Conservation (phyloP, 1,284 basidiomycete genomes). For the Apiotrichum brassicae region DNA sequence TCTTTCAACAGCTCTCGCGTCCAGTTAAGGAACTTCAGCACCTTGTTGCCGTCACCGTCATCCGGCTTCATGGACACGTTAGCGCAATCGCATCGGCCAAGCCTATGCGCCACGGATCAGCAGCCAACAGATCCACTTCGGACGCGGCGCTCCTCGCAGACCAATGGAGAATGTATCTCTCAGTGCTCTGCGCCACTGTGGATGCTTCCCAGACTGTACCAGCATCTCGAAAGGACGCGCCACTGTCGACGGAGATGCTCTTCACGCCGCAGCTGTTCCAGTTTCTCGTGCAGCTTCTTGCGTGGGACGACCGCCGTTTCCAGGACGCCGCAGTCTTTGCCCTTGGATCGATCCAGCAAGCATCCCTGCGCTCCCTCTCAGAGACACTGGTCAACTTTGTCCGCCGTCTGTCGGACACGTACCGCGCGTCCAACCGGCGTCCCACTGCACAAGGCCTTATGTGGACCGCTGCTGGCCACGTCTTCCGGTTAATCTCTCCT, state of each 20-base stretch:
- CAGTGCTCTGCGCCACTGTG: constrained; percentile 68
- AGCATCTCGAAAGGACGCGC: constrained; percentile 50
- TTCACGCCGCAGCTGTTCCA: constrained; percentile 71
- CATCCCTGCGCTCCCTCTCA: constrained; percentile 70
- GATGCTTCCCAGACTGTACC: constrained; percentile 54
- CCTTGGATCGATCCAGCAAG: constrained; percentile 74
- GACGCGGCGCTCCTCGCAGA: constrained; percentile 65
- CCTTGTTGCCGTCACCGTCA: constrained; percentile 39
- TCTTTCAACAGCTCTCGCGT: constrained; percentile 40
- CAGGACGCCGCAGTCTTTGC: constrained; percentile 80
- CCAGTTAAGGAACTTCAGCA: constrained; percentile 44
- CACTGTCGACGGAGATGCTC: constrained; percentile 37
- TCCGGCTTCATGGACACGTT: constrained; percentile 46
- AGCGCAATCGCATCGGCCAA: constrained; percentile 36
- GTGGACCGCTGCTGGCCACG: constrained; percentile 81
- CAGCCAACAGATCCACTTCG: constrained; percentile 26
- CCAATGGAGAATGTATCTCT: constrained; percentile 84
- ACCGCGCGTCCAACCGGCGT: constrained; percentile 42
- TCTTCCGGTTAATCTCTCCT: constrained; percentile 78
- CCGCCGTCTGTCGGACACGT: constrained; percentile 61
- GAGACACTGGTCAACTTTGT: constrained; percentile 76
- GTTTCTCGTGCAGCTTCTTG: constrained; percentile 77
- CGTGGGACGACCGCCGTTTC: constrained; percentile 75
- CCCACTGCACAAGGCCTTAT: constrained; percentile 70
- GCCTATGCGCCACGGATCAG: background rate